Percentiles rank a stretch among this genome's conserved stretches.
Conservation (phyloP, 805 yeast species). For the Cyberlindnera nakhonratchasimensis region DNA sequence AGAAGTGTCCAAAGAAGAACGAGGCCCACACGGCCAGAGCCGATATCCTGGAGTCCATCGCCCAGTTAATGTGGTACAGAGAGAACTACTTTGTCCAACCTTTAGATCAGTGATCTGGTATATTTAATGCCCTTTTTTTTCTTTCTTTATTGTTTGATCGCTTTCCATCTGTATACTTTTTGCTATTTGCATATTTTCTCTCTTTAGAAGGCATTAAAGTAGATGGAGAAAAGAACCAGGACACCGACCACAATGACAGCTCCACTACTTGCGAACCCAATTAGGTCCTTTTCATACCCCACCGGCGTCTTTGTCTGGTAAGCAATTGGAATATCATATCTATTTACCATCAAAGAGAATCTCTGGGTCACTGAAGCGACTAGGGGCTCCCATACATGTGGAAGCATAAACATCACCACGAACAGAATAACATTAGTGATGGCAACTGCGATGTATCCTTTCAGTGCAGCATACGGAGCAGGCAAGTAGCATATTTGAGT, state of each 20-base stretch:
- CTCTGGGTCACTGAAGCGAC: conserved; percentile 4
- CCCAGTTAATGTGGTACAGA: conserved; percentile 73
- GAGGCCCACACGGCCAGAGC: conserved; percentile 80
- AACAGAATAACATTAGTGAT: conserved; percentile 21
- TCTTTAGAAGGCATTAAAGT: conserved; percentile 21
- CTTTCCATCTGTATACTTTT: too few relatives aligned
- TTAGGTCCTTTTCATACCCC: conserved; percentile 11
- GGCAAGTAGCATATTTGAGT: conserved; percentile 58
- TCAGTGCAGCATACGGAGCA: conserved; percentile 44
- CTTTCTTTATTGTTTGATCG: neutral
- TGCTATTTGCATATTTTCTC: neutral
- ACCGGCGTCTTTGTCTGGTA: conserved; percentile 9
- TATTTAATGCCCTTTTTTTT: neutral
- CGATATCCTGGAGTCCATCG: conserved; percentile 88
- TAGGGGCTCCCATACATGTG: conserved; percentile 27
- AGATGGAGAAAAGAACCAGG: conserved; percentile 17
- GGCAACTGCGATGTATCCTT: conserved; percentile 31
- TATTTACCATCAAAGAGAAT: neutral
- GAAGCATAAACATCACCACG: conserved; percentile 28
- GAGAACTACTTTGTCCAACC: conserved; percentile 52
- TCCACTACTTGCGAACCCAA: conserved; percentile 14
- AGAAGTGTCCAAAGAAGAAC: conserved; percentile 56
- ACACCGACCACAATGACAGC: conserved; percentile 13
- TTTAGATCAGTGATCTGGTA: neutral
- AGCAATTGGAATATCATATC: conserved; percentile 23